Base-by-base conservation (phyloP, 1,284 basidiomycete genomes). In the Chalciporus piperatoides region DNA sequence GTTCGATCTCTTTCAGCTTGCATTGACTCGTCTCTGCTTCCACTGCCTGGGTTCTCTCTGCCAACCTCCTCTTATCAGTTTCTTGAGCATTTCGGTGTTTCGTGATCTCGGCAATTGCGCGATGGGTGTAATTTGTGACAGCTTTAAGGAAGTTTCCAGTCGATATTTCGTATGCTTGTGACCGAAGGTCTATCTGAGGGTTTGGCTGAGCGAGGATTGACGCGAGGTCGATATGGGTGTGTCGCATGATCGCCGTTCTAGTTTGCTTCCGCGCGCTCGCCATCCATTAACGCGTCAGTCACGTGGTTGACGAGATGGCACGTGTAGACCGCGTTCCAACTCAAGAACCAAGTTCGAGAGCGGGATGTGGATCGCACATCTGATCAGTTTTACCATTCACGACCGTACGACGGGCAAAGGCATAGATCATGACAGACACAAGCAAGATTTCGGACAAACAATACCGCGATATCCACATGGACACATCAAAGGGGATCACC, bases 1-100 rank as follows among this genome's bases (percentile, higher is more conserved):
- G 71, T 46, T 87, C 83, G 38, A 90, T 83, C 67, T 90, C 87
- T 58, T 74, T 77, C 25, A 85, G 58, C 58, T 88, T 88, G 65
- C 83, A 88, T 40, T 81, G 72, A 51, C 79, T 83, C 3, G 76
- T 87, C 65, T 90, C 86, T 0, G 70, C 57, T 62, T 90, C 84
- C 0, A 80, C 72, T 15, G 75, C 69, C 43, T 80, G 73, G 6
- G 67, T 75, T 60, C 76, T 79, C 49, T 89, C 87, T 5, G 67
- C 44, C 0, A 81, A 55, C 52, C 74, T 75, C 61, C 83, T 85
- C 69, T 77, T 80, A 64, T 86, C 84, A 1, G 73, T 60, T 2
- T 70, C 70, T 58, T 85, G 79, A 9, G 72, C 68, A 35, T 76
- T 74, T 41, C 82, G 75, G 24, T 81, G 73, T 49, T 83, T 79